Evolutionary conservation across 306 rosid genomes (phyloP).

Genomic region (Cucumis sativus): Cucumber_9930_V3 NC_026659.2:15248501-15249000

Average conservation of each 20-base stretch:
- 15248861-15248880: conserved; percentile 48
- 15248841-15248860: not conserved
- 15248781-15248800: not conserved
- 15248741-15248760: too few relatives aligned
- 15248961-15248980: conserved; percentile 87
- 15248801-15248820: not conserved
- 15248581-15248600: not conserved
- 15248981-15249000: conserved; percentile 69
- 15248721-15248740: not conserved
- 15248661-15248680: not conserved
- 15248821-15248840: not conserved
- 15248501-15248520: not conserved
- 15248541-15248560: not conserved
- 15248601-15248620: not conserved
- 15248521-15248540: not conserved
- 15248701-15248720: not conserved
- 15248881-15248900: conserved; percentile 91
- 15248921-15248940: conserved; percentile 77
- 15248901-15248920: conserved; percentile 82
- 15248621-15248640: not conserved
- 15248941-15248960: conserved; percentile 44
- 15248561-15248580: not conserved
- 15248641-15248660: not conserved
- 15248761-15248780: too few relatives aligned
- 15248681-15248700: too few relatives aligned